Base-by-base conservation (phyloP, 768 basidiomycete species). In the Amanita fuliginea region DNA sequence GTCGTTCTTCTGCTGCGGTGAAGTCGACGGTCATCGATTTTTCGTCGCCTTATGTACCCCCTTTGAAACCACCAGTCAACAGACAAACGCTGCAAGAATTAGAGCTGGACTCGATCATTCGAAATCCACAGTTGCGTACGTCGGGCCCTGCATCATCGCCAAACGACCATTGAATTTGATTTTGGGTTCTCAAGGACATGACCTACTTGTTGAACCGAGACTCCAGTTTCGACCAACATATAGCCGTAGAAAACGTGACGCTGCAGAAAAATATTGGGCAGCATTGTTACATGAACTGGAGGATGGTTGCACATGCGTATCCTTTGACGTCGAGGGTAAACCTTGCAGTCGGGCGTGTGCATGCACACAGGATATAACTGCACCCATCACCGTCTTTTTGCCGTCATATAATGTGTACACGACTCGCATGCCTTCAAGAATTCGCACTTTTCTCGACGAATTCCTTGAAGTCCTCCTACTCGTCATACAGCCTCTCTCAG, bases 51-150 rank as follows among this genome's bases (percentile, higher is more conserved):
- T 76, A 81, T 54, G 77, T 88, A 52, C 88, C 87, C 6, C 70
- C 85, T 32, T 66, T 76, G 37, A 71, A 74, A 28, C 90, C 93
- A 0, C 76, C 84, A 37, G 87, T 95, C 61, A 92, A 88, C 59
- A 75, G 86, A 34, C 78, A 81, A 39, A 90, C 89, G 1, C 72
- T 96, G 56, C 81, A 80, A 59, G 88, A 92, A 60, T 72, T 96
- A 45, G 91, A 96, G 62, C 70, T 95, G 16, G 78, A 83, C 51
- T 78, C 83, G 47, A 92, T 95, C 57, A 73, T 95, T 50, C 79
- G 86, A 42, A 92, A 92, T 63, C 88, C 90, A 19, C 90, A 93
- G 61, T 82, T 95, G 52, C 86, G 93, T 89, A 67, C 69, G 83
- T 83, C 18, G 37, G 55, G 41, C 51, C 43, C 53, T 33, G 36